A percentile compares a stretch with the other conserved stretches of the same genome.
Conservation (phyloP, 176 grass and related monocot species). For the Saccharum officinarum region DNA sequence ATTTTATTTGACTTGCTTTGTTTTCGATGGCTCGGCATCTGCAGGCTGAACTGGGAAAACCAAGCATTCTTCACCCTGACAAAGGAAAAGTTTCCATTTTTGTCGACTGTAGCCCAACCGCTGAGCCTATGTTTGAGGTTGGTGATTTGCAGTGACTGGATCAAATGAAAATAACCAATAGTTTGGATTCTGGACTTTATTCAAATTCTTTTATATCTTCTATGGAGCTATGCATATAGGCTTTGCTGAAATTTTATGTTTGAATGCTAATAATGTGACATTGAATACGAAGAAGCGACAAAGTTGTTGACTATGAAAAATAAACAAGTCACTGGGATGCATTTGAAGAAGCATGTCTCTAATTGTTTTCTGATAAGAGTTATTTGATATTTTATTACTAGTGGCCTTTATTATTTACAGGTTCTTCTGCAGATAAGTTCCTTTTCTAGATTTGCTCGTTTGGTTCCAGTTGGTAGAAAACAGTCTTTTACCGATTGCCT, state of each 20-base stretch:
- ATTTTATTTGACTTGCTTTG: background rate
- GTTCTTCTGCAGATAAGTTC: background rate
- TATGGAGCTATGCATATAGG: background rate
- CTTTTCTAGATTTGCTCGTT: background rate
- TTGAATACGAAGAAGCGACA: background rate
- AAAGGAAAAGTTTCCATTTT: constrained; percentile 92
- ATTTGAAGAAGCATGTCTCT: background rate
- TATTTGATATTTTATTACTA: constrained; percentile 18
- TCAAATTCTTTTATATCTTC: background rate
- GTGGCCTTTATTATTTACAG: background rate
- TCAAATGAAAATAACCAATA: constrained; percentile 8
- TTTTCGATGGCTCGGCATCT: constrained; percentile 19
- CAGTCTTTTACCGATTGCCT: background rate
- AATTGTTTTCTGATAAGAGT: background rate
- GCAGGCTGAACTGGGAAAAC: constrained; percentile 90
- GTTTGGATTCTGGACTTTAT: background rate
- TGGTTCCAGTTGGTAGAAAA: background rate
- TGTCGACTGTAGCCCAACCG: constrained; percentile 81
- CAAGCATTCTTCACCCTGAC: constrained; percentile 69
- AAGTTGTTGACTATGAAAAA: background rate
- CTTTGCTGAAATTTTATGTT: background rate
- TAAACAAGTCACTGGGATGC: background rate
- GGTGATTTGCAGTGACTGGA: constrained; percentile 20
- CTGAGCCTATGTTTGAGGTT: constrained; percentile 83
- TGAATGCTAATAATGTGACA: background rate